Base-by-base conservation (phyloP, 805 yeast genomes). In the Candida pini region DNA sequence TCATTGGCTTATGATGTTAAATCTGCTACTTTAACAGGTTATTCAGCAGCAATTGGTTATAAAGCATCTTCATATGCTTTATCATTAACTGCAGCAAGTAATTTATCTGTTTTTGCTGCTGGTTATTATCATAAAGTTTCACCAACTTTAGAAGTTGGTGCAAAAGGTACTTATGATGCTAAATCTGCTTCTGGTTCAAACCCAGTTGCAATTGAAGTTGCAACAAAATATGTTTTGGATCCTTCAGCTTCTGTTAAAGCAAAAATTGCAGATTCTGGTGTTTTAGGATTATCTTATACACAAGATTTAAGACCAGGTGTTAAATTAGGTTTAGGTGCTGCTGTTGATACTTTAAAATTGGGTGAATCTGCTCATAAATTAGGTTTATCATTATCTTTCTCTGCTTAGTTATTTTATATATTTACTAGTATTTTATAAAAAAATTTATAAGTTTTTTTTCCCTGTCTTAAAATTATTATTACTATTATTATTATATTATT, bases 321-420 rank as follows among this genome's bases (percentile, higher is more conserved):
- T 55, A 86, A 85, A 60, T 73, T 92, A 56, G 98, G 98, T 65
- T 76, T 92, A 49, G 98, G 98, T 76, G 84, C 94, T 55, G 87
- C 95, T 46, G 81, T 92, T 68, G 96, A 92, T 68, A 95, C 97
- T 56, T 77, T 89, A 68, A 84, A 90, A 68, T 76, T 90, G 61
- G 80, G 85, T 62, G 97, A 89, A 75, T 86, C 96, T 48, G 95
- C 92, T 59, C 98, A 92, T 81, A 89, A 92, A 79, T 75, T 92
- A 58, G 98, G 98, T 68, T 76, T 87, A 71, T 86, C 96, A 38
- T 76, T 92, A 65, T 76, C 95, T 48, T 90, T 90, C 74, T 69
- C 95, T 54, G 95, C 95, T 64, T 90, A 81, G 65, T 40, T 38
- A n/a, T 10, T 16, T 24, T 26, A 20, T 20, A 24, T 18, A 31